Conservation (phyloP, 768 basidiomycete species). For the Tylopilus sp. region DNA sequence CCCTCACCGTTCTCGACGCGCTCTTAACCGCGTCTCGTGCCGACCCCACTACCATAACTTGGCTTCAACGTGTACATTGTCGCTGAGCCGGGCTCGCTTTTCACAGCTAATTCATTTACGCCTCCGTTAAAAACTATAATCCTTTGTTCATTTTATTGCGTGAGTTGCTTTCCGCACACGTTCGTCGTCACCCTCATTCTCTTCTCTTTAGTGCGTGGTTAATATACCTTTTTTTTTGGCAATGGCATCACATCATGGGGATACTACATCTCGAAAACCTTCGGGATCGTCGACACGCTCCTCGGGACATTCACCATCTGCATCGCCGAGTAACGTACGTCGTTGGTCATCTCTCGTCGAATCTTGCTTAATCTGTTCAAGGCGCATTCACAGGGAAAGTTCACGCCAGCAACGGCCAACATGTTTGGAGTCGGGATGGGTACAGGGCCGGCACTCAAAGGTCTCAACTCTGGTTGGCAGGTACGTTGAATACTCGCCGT, state of each 20-base stretch:
- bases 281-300: conserved; percentile 70
- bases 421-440: conserved; percentile 54
- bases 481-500: conserved; percentile 34
- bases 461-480: conserved; percentile 66
- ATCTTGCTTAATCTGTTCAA: conserved; percentile 17
- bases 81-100: conserved; percentile 22
- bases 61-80: conserved; percentile 22
- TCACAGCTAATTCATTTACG: conserved; percentile 37
- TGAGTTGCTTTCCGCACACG: conserved; percentile 18
- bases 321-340: conserved; percentile 58
- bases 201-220: conserved; percentile 27
- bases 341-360: neutral
- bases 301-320: conserved; percentile 56
- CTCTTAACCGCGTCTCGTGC: conserved; percentile 31
- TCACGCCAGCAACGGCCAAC: conserved; percentile 41
- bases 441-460: conserved; percentile 46
- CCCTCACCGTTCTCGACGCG: conserved; percentile 26
- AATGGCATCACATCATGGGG: conserved; percentile 36
- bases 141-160: conserved; percentile 26
- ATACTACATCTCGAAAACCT: conserved; percentile 61
- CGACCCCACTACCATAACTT: conserved; percentile 19
- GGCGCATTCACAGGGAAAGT: conserved; percentile 45
- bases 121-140: conserved; percentile 33
- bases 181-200: conserved; percentile 15
- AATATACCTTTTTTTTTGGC: conserved; percentile 22